Base-by-base conservation (phyloP, 2,329 filamentous ascomycete species). In the Colletotrichum simmondsii region DNA sequence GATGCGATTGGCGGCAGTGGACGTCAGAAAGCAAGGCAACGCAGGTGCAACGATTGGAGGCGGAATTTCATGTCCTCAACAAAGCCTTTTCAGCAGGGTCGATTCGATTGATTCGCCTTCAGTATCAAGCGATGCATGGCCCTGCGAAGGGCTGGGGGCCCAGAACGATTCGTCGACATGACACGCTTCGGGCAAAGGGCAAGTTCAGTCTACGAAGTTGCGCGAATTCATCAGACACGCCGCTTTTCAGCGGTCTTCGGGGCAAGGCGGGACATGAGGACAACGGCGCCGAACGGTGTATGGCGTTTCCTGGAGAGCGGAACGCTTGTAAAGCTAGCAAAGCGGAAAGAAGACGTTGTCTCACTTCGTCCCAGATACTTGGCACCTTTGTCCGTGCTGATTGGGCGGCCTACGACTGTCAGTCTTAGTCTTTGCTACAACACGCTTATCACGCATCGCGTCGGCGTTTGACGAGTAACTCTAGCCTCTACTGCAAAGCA, bases 351-450 rank as follows among this genome's bases (percentile, higher is more conserved):
- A 26, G 35, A 32, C 49, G n/a, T 30, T 71, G 67, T 71, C 67
- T 73, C n/a, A 57, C 12, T 14, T 49, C n/a, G n/a, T 32, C 19
- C 26, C 28, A 26, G 6, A 35, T 19, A 42, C 63, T 68, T 61
- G 53, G 37, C 64, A 35, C 35, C 16, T 22, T 24, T n/a, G 12
- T 12, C 14, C 49, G 8, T 42, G 24, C 12, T 65, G 58, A 75
- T 68, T 71, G 67, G 73, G 37, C 24, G 16, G 42, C 37, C 46
- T 71, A 73, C 71, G 66, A 67, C 30, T 42, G 30, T 26, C 49
- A 26, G 26, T 22, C 32, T 37, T 26, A 57, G 35, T 16, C 35
- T 66, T 30, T 14, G 22, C 37, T 42, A 49, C 53, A 42, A 30
- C 19, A 32, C 14, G 22, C 4, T 30, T 26, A 22, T 28, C 35